A percentile compares a stretch with the other conserved stretches of the same genome.
These are phyloP conservation scores for Colletotrichum tamarilloi DNA, from an alignment of 2,329 filamentous ascomycete genomes.

Conservation along the genomic window DNA sequence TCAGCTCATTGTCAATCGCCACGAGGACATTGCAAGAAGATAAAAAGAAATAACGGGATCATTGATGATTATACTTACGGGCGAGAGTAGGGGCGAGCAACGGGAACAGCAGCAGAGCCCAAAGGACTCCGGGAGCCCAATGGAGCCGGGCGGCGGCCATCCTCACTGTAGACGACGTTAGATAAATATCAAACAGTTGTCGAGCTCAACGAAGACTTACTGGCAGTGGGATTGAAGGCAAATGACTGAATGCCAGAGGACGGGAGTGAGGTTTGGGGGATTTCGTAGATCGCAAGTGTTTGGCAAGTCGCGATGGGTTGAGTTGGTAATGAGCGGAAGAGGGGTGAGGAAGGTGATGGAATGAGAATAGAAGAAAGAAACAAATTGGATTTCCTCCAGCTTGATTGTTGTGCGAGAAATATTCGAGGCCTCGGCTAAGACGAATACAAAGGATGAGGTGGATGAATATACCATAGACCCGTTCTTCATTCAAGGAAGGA, in stretches of 20 bases:
- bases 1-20: not conserved
- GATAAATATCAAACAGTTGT: not conserved
- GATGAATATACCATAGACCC: not conserved
- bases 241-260: not conserved
- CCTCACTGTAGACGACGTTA: not conserved
- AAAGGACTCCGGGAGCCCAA: not conserved
- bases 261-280: not conserved
- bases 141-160: not conserved
- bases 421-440: not conserved
- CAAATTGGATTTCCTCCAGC: not conserved
- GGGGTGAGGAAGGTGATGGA: not conserved
- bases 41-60: fast-evolving
- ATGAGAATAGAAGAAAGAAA: not conserved
- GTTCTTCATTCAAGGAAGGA: not conserved
- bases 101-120: not conserved
- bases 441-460: not conserved
- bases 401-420: not conserved
- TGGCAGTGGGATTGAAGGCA: not conserved
- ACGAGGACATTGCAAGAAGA: fast-evolving
- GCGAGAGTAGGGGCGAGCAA: not conserved
- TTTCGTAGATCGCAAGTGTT: not conserved
- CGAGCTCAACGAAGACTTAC: not conserved
- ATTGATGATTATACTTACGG: not conserved
- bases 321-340: not conserved
- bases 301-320: not conserved